A percentile compares a stretch with the other conserved stretches of the same genome.
phyloP scores from a whole-genome alignment of 208 protist genomes.

The Trypanosoma conorhini region DNA sequence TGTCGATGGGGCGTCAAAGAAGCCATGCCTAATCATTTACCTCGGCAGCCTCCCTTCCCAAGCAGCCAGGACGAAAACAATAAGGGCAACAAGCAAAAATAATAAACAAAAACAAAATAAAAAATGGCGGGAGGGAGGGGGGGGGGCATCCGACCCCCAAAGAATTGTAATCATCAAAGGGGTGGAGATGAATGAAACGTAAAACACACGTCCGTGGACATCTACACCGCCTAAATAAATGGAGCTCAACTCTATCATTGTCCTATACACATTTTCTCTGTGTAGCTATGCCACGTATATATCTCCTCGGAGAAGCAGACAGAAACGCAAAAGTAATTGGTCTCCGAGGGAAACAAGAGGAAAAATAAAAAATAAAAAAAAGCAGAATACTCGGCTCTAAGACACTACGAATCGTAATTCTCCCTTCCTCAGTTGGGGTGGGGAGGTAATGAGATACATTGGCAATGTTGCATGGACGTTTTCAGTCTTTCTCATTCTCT shows the following conservation, averaged over 20 bases:
- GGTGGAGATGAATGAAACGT: neutral
- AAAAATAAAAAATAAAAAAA: conserved; percentile 27
- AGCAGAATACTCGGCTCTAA: neutral
- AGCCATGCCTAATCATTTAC: conserved; percentile 53
- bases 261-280: neutral
- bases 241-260: neutral
- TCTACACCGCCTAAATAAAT: neutral
- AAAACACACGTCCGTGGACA: neutral
- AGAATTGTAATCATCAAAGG: neutral
- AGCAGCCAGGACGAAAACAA: neutral
- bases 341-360: neutral
- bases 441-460: neutral
- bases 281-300: neutral
- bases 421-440: neutral
- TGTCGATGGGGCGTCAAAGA: conserved; percentile 36
- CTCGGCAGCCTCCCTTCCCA: conserved; percentile 1
- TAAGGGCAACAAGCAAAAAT: neutral
- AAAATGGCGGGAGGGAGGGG: neutral
- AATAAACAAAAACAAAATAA: conserved; percentile 8
- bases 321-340: conserved; percentile 5
- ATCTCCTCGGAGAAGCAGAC: neutral
- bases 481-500: neutral
- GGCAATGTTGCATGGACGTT: neutral
- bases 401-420: neutral
- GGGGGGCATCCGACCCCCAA: neutral